These are phyloP conservation scores for Penicillium lividum DNA, from an alignment of 495 filamentous ascomycete genomes.

Conservation along the genomic window DNA sequence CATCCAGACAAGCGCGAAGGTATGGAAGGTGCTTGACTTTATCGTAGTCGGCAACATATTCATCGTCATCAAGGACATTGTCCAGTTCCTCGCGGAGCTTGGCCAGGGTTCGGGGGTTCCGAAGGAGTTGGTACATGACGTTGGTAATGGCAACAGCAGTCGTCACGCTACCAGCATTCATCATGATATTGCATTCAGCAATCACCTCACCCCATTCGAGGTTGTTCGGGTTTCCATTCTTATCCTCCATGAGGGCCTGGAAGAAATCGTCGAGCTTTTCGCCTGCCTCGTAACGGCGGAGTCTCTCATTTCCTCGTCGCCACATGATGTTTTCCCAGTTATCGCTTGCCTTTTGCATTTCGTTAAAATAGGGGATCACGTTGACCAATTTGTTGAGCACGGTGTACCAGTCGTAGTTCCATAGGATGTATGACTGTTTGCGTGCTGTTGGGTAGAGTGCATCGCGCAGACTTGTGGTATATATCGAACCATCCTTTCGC, in stretches of 20 bases:
- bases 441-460: slow-evolving; percentile 49
- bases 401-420: slow-evolving; percentile 51
- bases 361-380: slow-evolving; percentile 34
- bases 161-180: slow-evolving; percentile 59
- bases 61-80: slow-evolving; percentile 37
- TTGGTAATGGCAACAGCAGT: slow-evolving; percentile 54
- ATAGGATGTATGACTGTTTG: slow-evolving; percentile 44
- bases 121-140: slow-evolving; percentile 57
- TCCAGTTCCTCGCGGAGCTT: slow-evolving; percentile 62
- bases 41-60: slow-evolving; percentile 43
- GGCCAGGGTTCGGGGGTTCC: slow-evolving; percentile 48
- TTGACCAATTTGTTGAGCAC: slow-evolving; percentile 31
- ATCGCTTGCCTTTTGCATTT: slow-evolving; percentile 25
- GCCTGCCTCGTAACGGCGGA: slow-evolving; percentile 47
- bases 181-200: slow-evolving; percentile 39
- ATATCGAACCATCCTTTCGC: slow-evolving; percentile 42
- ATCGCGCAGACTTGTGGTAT: slow-evolving; percentile 41
- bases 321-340: slow-evolving; percentile 46
- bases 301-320: slow-evolving; percentile 36
- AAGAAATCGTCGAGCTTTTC: slow-evolving; percentile 61
- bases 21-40: slow-evolving; percentile 46
- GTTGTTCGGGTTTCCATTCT: slow-evolving; percentile 42
- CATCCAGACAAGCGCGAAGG: slow-evolving; percentile 49
- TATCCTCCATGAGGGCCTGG: slow-evolving; percentile 55
- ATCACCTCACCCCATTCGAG: slow-evolving; percentile 38